Percentiles rank a stretch among this genome's conserved stretches.
Conservation (phyloP, 345 rosid genomes). For the Erysimum cheiranthoides region DNA sequence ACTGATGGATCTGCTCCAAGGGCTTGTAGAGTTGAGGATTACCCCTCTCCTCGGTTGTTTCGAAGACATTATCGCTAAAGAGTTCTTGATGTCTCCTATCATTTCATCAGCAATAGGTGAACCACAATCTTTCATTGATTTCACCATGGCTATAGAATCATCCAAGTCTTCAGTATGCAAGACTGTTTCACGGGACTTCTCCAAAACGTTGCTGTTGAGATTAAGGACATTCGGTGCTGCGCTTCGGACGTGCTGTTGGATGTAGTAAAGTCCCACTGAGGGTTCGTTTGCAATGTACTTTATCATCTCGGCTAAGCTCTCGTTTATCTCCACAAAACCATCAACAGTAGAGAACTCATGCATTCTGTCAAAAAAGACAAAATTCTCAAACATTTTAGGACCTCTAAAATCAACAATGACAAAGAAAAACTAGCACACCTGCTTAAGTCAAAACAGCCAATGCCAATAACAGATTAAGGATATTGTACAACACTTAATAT, state of each 20-base stretch:
- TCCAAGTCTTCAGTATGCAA: conserved; percentile 82
- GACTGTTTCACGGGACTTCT: conserved; percentile 63
- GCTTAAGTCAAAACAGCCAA: neutral
- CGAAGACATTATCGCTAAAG: conserved; percentile 67
- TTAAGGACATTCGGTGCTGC: conserved; percentile 72
- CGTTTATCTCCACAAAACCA: conserved; percentile 92
- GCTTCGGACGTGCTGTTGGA: conserved; percentile 80
- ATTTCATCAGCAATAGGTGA: conserved; percentile 76
- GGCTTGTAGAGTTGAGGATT: conserved; percentile 49
- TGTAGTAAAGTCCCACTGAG: conserved; percentile 87
- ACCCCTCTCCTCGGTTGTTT: conserved; percentile 75
- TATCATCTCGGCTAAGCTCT: conserved; percentile 88
- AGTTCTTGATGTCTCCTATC: conserved; percentile 73
- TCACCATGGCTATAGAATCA: conserved; percentile 73
- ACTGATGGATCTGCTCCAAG: conserved; percentile 54
- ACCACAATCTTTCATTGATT: conserved; percentile 88
- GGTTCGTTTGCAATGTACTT: conserved; percentile 93
- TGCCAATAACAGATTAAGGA: neutral
- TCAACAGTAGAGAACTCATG: conserved; percentile 89
- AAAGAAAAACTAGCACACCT: neutral
- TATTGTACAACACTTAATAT: neutral
- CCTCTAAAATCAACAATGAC: conserved; percentile 4
- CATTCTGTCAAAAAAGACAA: conserved; percentile 58
- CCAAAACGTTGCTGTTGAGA: conserved; percentile 59
- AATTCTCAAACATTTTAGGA: neutral